Conservation (phyloP, 1,284 basidiomycete species). For the Cryptococcus depauperatus region DNA sequence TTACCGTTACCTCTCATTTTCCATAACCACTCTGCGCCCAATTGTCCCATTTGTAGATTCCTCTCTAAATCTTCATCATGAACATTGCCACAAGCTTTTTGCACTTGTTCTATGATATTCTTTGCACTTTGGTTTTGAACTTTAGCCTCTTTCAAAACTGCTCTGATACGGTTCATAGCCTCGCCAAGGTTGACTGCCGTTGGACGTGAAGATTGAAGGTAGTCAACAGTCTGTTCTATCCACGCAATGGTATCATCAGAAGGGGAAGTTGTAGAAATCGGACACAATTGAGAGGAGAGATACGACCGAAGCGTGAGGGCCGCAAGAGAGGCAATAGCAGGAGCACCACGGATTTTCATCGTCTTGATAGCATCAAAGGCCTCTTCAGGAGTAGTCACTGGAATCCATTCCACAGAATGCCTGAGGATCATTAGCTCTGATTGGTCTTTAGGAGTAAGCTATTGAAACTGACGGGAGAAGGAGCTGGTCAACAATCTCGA, state of each 20-base stretch:
- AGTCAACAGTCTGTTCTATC: conserved; percentile 53
- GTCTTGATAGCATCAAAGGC: conserved; percentile 85
- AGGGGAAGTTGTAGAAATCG: conserved; percentile 23
- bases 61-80: conserved; percentile 75
- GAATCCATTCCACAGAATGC: conserved; percentile 65
- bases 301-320: conserved; percentile 66
- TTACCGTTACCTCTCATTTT: conserved; percentile 47
- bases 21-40: conserved; percentile 76
- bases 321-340: conserved; percentile 86
- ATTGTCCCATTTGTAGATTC: conserved; percentile 70
- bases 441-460: background rate
- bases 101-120: conserved; percentile 53
- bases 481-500: conserved; percentile 79
- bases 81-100: conserved; percentile 52
- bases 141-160: conserved; percentile 28
- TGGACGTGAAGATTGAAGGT: conserved; percentile 75
- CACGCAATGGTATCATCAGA: conserved; percentile 12
- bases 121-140: conserved; percentile 44
- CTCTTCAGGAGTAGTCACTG: conserved; percentile 63
- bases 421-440: conserved; percentile 13
- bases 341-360: conserved; percentile 88
- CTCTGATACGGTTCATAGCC: conserved; percentile 63
- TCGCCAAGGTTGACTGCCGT: conserved; percentile 87
- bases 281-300: conserved; percentile 20
- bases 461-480: conserved; percentile 54